Evolutionary conservation across 768 basidiomycete genomes (phyloP), one percentile per base, ranked within the genome.

Genomic region (Termitomyces sp.): DNA sequence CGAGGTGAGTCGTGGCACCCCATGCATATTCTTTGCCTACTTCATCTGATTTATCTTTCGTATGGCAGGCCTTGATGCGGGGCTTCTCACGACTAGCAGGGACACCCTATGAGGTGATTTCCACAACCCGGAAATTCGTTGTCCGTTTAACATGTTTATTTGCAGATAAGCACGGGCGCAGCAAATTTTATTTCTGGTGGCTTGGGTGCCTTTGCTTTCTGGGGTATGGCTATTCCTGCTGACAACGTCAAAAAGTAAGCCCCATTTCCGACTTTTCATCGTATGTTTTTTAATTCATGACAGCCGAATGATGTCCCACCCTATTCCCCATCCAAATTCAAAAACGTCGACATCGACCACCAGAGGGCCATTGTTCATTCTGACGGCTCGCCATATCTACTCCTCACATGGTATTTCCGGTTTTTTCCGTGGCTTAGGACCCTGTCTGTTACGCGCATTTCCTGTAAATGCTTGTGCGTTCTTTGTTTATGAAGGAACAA

Each of bases 221-320:
- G 87, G 87, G 73, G 74, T 24, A 80, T 84, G 75, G 85, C 81
- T 24, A 86, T 88, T 61, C 87, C 90, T 4, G 79, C 85, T 56
- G 92, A 94, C 71, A 90, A 90, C 67, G 75, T 91, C 60, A 93
- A 94, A 73, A 92, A 90, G 90, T 90, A 65, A 58, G 77, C 48
- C 47, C 49, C 28, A 40, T 56, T 46, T 48, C 49, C 43, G 22
- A 44, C 51, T 28, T 33, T 46, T 57, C 45, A 36, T 45, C 59
- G 20, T 24, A 52, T 60, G 42, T 50, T 58, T 58, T 33, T 56
- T 53, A 48, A 57, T 64, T 64, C 50, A 42, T 45, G 57, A 18
- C 58, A 87, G 85, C 67, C 85, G 83, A 45, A 87, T 87, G 80
- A 84, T 87, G 84, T 73, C 83, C 0, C 68, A 79, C 56, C 81